Base-by-base conservation (phyloP, 177 flowering plant species). In the Vitis hybrid region DNA sequence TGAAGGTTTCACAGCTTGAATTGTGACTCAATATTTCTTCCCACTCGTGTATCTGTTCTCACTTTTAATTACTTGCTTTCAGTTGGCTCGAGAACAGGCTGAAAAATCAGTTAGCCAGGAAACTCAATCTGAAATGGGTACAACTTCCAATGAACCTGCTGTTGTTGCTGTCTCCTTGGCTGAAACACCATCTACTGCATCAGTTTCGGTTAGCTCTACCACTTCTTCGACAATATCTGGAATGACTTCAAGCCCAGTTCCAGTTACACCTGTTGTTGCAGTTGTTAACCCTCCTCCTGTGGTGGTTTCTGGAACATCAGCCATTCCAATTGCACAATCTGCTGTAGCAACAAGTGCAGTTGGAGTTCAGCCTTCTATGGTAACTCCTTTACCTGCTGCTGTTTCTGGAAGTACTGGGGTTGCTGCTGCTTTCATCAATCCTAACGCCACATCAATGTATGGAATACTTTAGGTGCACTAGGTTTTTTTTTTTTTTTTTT, bases 1-100 rank as follows among this genome's bases (percentile, higher is more conserved):
- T 96, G 70, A 87, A 91, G 98, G 99, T 96, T 67, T 62, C 18
- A 64, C 12, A 14, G 11, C 49, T 14, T 19, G 19, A 26, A 19
- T 50, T 73, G 0, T 14, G 57, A 23, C 51, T 67, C 7, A 45
- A 9, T 19, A 13, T 1, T 51, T 73, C n/a, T 32, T 4, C 58
- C 3, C 39, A 61, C n/a, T 62, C 56, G 30, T 65, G 1, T 66
- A 61, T 57, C 11, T 63, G 15, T 50, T 51, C 51, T 72, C 51
- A 55, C 32, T 66, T 58, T 64, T 48, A 55, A 21, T 3, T 64
- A 49, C 19, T 61, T 81, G 70, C 65, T 69, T 67, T 49, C 83
- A 94, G 98, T 70, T 92, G 80, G 98, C 97, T 70, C 95, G 98
- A 48, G 97, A 94, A 77, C 90, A 83, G 68, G 91, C 97, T 52